Conservation (phyloP, 345 rosid genomes). For the Anacardium occidentale region DNA sequence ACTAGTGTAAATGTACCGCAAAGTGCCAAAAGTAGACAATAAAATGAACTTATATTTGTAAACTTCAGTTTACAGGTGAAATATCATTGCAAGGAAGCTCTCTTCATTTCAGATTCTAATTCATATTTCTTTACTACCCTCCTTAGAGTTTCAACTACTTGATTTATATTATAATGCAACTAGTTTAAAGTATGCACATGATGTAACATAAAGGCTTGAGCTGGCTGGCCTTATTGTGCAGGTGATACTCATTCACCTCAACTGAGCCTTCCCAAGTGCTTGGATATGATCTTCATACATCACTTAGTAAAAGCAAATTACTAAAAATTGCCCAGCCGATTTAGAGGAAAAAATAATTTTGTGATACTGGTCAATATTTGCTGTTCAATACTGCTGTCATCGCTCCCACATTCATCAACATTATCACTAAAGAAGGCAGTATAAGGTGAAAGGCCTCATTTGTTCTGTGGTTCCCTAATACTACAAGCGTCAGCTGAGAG, state of each 20-base stretch:
- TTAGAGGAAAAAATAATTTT: not conserved
- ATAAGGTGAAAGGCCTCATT: not conserved
- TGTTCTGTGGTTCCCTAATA: not conserved
- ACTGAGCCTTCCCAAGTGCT: not conserved
- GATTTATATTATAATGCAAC: not conserved
- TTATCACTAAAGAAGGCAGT: not conserved
- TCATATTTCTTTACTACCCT: not conserved
- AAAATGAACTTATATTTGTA: not conserved
- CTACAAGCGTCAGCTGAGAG: not conserved
- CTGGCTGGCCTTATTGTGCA: not conserved
- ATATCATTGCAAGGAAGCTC: not conserved
- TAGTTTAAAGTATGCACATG: not conserved
- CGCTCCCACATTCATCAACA: no score
- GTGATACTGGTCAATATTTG: not conserved
- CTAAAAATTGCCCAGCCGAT: not conserved
- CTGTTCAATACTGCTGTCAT: not conserved
- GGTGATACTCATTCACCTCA: not conserved
- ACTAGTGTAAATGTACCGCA: not conserved
- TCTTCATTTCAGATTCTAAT: not conserved
- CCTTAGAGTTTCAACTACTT: not conserved
- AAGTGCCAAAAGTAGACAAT: not conserved
- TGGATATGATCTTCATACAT: not conserved
- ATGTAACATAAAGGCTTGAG: not conserved
- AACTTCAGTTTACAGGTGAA: not conserved
- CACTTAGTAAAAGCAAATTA: not conserved